phyloP scores from a whole-genome alignment of 306 rosid genomes.

The Fragaria vesca region DNA sequence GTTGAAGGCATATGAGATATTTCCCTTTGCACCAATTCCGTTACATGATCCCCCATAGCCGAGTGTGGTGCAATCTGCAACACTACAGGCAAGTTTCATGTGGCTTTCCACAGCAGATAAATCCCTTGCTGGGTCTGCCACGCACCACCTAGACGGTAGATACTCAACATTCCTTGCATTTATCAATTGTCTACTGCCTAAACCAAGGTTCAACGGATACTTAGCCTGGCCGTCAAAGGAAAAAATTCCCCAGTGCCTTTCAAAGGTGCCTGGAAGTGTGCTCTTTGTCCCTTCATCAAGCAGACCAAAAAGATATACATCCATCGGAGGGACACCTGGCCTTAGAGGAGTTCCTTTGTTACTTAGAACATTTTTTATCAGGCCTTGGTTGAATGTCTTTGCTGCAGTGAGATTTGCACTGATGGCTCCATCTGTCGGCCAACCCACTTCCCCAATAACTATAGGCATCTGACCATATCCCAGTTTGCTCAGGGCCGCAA shows the following conservation, averaged over 20 bases:
- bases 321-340: conserved; percentile 70
- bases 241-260: conserved; percentile 95
- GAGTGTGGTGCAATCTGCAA: conserved; percentile 92
- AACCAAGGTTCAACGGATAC: conserved; percentile 75
- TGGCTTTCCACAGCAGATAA: conserved; percentile 58
- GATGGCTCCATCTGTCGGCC: conserved; percentile 92
- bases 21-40: conserved; percentile 81
- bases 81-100: conserved; percentile 71
- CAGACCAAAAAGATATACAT: conserved; percentile 72
- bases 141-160: conserved; percentile 94
- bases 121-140: conserved; percentile 69
- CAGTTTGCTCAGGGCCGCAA: conserved; percentile 75
- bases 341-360: conserved; percentile 87
- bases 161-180: conserved; percentile 77
- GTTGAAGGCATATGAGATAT: conserved; percentile 89
- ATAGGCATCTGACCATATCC: conserved; percentile 95
- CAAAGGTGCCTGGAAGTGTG: conserved; percentile 82
- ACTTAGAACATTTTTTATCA: conserved; percentile 57
- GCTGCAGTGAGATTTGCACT: conserved; percentile 87
- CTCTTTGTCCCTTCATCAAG: conserved; percentile 92
- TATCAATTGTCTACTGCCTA: conserved; percentile 57
- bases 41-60: conserved; percentile 92
- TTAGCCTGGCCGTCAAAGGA: conserved; percentile 94
- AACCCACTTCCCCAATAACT: conserved; percentile 83
- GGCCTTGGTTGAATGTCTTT: conserved; percentile 85